These are phyloP conservation scores for Heritiera littoralis DNA, from an alignment of 345 rosid species.

Conservation along the genomic window DNA sequence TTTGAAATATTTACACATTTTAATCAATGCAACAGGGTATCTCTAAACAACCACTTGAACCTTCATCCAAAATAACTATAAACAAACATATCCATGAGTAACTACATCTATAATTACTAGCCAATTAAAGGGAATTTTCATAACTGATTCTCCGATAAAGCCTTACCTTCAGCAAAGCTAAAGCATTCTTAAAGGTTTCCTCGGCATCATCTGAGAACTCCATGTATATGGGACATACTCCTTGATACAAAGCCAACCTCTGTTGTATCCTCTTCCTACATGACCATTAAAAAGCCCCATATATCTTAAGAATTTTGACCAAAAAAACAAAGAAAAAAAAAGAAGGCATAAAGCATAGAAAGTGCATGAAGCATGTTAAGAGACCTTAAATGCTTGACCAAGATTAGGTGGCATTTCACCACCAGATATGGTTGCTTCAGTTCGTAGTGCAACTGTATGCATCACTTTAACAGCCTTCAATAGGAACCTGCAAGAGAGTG, in stretches of 20 bases:
- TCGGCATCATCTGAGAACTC: too few relatives aligned
- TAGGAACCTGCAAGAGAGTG: slow-evolving; percentile 4
- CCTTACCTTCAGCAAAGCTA: too few relatives aligned
- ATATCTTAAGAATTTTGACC: neutral
- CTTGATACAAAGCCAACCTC: too few relatives aligned
- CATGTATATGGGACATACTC: too few relatives aligned
- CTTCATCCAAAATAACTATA: too few relatives aligned
- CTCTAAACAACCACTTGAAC: neutral
- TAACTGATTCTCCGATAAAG: too few relatives aligned
- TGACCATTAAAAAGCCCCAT: too few relatives aligned
- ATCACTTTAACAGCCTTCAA: slow-evolving; percentile 68
- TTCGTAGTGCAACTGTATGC: slow-evolving; percentile 80
- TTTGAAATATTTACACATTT: neutral
- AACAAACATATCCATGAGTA: too few relatives aligned
- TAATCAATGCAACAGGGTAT: neutral
- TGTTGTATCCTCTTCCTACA: too few relatives aligned
- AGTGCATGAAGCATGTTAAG: neutral
- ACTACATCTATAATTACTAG: too few relatives aligned
- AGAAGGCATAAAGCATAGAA: slow-evolving; percentile 1
- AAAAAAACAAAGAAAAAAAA: neutral
- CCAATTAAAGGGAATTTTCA: too few relatives aligned
- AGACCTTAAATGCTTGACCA: slow-evolving; percentile 84
- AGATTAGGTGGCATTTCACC: slow-evolving; percentile 84
- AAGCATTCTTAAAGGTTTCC: too few relatives aligned
- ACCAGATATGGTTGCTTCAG: slow-evolving; percentile 85